phyloP scores from a whole-genome alignment of 140 eudicot species.

The Cichorium intybus region DNA sequence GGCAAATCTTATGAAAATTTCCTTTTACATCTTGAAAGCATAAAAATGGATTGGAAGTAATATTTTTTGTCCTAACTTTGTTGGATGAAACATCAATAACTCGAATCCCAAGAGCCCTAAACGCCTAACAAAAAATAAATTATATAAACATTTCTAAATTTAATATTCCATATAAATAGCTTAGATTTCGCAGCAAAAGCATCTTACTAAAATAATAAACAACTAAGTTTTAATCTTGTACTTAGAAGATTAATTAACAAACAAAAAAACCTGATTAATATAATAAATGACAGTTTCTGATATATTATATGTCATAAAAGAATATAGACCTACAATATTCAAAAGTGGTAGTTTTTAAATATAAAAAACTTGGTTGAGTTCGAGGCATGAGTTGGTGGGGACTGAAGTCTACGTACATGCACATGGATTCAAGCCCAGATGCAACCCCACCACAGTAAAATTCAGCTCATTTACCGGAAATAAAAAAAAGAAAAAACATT shows the following conservation, averaged over 20 bases:
- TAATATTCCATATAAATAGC: not conserved
- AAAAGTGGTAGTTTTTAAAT: not conserved
- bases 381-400: constrained; percentile 49
- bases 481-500: not conserved
- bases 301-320: not conserved
- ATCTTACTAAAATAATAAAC: not conserved
- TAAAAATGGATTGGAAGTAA: constrained; percentile 23
- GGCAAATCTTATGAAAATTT: not conserved
- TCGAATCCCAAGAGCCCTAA: constrained; percentile 41
- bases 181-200: not conserved
- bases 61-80: constrained; percentile 30
- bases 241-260: not conserved
- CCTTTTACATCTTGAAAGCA: constrained; percentile 6
- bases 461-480: constrained; percentile 35
- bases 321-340: constrained; percentile 3
- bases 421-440: constrained; percentile 41
- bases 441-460: constrained; percentile 39
- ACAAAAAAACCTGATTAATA: not conserved
- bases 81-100: constrained; percentile 30
- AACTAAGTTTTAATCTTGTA: not conserved
- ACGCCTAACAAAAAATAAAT: not conserved
- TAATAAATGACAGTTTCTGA: constrained; percentile 1
- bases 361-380: constrained; percentile 18
- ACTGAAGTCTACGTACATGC: constrained; percentile 44
- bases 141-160: not conserved